A percentile compares a stretch with the other conserved stretches of the same genome.
phyloP scores from a whole-genome alignment of 2,329 filamentous ascomycete genomes.

The Pestalotiopsis sp. region DNA sequence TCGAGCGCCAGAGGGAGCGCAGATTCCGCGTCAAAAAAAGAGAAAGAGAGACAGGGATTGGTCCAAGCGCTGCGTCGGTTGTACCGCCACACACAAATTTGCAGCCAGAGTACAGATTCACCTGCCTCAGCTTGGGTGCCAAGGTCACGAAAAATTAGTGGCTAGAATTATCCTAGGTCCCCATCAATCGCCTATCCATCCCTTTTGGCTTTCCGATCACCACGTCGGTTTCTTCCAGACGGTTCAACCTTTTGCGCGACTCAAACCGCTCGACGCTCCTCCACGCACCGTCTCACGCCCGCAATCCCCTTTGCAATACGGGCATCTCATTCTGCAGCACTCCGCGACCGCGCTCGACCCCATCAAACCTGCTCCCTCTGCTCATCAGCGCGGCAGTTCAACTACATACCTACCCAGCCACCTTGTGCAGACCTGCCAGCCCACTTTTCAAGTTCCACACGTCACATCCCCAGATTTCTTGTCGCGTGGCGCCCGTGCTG shows the following conservation, averaged over 20 bases:
- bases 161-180: conserved; percentile 12
- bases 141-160: conserved; percentile 7
- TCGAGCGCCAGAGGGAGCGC: neutral
- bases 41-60: neutral
- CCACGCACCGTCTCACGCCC: neutral
- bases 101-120: neutral
- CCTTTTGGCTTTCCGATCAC: conserved; percentile 12
- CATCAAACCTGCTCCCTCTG: conserved; percentile 6
- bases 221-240: conserved; percentile 8
- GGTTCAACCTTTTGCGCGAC: conserved; percentile 9
- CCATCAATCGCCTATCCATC: conserved; percentile 6
- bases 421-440: conserved; percentile 19
- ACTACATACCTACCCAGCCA: neutral
- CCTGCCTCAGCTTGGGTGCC: neutral
- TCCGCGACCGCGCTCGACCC: conserved; percentile 13
- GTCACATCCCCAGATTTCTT: conserved; percentile 32
- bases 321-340: conserved; percentile 10
- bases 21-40: neutral
- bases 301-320: neutral
- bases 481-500: conserved; percentile 36
- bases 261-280: conserved; percentile 18
- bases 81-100: neutral
- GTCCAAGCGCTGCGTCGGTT: neutral
- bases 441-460: conserved; percentile 29
- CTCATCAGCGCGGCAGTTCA: conserved; percentile 10